Percentiles rank a stretch among this genome's conserved stretches.
These are phyloP conservation scores for Cyclostephanos tholiformis DNA, from an alignment of 108 stramenopile genomes.

Conservation along the genomic window DNA sequence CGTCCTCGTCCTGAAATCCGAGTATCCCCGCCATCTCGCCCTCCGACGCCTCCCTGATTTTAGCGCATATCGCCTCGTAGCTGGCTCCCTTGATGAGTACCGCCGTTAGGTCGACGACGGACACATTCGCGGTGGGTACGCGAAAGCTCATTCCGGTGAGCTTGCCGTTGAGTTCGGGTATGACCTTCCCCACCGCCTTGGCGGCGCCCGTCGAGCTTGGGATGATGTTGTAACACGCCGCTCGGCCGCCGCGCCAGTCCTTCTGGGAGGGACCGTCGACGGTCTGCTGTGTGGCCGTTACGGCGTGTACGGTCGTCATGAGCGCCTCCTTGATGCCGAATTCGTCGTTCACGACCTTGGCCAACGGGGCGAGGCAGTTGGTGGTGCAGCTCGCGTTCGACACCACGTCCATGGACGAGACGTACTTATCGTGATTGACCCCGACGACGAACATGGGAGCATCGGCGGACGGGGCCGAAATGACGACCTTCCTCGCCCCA, in stretches of 20 bases:
- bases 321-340: constrained; percentile 97
- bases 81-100: constrained; percentile 92
- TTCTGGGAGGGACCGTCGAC: constrained; percentile 98
- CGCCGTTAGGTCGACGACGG: constrained; percentile 97
- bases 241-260: constrained; percentile 99
- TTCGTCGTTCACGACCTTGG: constrained; percentile 98
- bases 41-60: constrained; percentile 95
- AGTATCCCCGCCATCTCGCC: constrained; percentile 93
- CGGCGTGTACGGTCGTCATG: constrained; percentile 99
- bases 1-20: constrained; percentile 93
- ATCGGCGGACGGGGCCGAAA: constrained; percentile 95
- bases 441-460: constrained; percentile 99
- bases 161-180: constrained; percentile 97
- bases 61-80: constrained; percentile 95
- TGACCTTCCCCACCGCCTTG: constrained; percentile 96
- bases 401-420: constrained; percentile 91
- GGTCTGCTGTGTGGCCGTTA: constrained; percentile 97
- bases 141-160: constrained; percentile 99
- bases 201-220: constrained; percentile 96
- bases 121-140: constrained; percentile 98
- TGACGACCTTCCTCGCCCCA: constrained; percentile 98
- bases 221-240: constrained; percentile 98
- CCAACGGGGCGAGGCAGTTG: constrained; percentile 98
- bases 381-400: constrained; percentile 99
- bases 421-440: constrained; percentile 93